Conservation (phyloP, 2,329 filamentous ascomycete species). For the Monosporascus cannonballus region DNA sequence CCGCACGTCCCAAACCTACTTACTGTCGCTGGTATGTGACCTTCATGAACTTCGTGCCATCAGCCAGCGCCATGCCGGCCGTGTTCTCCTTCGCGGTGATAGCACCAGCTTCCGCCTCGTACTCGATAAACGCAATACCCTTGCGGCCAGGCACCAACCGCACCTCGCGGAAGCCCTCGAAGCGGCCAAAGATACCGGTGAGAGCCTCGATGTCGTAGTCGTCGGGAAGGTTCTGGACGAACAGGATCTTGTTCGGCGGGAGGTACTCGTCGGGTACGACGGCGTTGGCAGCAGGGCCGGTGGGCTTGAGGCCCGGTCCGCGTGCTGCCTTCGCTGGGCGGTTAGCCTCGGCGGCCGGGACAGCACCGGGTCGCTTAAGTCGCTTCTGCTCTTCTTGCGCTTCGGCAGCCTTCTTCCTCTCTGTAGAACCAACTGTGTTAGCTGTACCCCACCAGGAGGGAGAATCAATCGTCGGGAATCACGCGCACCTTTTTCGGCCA, state of each 20-base stretch:
- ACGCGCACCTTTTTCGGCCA: conserved; percentile 79
- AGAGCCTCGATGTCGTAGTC: conserved; percentile 78
- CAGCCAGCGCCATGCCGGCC: conserved; percentile 73
- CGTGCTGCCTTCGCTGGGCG: conserved; percentile 66
- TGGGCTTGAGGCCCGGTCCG: conserved; percentile 70
- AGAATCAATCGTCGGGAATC: conserved; percentile 2
- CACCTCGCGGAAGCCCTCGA: conserved; percentile 92
- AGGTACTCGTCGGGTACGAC: conserved; percentile 96
- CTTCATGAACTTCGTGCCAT: conserved; percentile 73
- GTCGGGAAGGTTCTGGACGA: conserved; percentile 86
- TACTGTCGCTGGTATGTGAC: conserved; percentile 95
- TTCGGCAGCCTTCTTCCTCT: conserved; percentile 76
- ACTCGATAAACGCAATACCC: conserved; percentile 94
- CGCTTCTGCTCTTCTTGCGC: conserved; percentile 72
- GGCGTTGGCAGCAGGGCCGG: conserved; percentile 58
- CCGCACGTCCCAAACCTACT: neutral
- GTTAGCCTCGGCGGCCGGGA: conserved; percentile 39
- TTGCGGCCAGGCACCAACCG: conserved; percentile 78
- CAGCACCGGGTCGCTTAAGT: conserved; percentile 55
- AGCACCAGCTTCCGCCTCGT: conserved; percentile 81
- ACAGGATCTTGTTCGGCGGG: conserved; percentile 93
- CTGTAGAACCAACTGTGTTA: conserved; percentile 26
- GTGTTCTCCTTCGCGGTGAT: conserved; percentile 93
- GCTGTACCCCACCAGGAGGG: neutral
- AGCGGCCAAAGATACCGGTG: conserved; percentile 75